phyloP scores from a whole-genome alignment of 768 basidiomycete species.

The Leucosporidium creatinivorum region DNA sequence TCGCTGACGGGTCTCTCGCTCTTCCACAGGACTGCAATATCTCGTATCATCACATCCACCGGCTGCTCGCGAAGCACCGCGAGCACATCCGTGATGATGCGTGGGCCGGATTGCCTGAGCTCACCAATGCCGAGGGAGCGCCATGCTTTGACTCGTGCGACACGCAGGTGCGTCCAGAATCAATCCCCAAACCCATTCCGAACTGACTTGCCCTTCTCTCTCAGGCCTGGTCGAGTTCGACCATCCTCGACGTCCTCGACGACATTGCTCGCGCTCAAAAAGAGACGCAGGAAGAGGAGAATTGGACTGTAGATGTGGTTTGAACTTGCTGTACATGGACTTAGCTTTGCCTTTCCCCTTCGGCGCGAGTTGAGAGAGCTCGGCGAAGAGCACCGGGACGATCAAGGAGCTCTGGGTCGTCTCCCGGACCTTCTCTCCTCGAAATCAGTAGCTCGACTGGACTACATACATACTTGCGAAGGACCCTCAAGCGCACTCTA shows the following conservation, averaged over 20 bases:
- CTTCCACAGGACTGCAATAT: slow-evolving; percentile 54
- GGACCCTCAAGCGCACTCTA: too few relatives aligned
- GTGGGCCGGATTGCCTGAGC: slow-evolving; percentile 90
- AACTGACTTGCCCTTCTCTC: neutral
- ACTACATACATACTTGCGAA: too few relatives aligned
- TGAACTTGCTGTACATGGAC: too few relatives aligned
- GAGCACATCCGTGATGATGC: slow-evolving; percentile 67
- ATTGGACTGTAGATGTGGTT: too few relatives aligned
- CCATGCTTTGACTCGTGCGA: slow-evolving; percentile 81
- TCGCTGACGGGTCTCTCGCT: neutral
- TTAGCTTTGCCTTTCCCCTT: too few relatives aligned
- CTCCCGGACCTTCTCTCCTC: too few relatives aligned
- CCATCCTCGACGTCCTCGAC: slow-evolving; percentile 28
- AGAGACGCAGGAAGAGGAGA: neutral
- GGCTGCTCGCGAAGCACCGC: slow-evolving; percentile 61
- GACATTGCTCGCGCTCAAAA: slow-evolving; percentile 14
- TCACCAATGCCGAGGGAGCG: slow-evolving; percentile 72
- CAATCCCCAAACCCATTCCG: neutral
- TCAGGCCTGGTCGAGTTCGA: neutral
- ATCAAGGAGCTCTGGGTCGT: too few relatives aligned
- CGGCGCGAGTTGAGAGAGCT: too few relatives aligned
- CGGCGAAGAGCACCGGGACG: too few relatives aligned
- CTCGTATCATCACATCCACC: slow-evolving; percentile 74
- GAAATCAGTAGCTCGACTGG: too few relatives aligned
- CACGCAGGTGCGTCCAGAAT: too few relatives aligned